Conservation (phyloP, 2,329 filamentous ascomycete species). For the Botrytis medusae region DNA sequence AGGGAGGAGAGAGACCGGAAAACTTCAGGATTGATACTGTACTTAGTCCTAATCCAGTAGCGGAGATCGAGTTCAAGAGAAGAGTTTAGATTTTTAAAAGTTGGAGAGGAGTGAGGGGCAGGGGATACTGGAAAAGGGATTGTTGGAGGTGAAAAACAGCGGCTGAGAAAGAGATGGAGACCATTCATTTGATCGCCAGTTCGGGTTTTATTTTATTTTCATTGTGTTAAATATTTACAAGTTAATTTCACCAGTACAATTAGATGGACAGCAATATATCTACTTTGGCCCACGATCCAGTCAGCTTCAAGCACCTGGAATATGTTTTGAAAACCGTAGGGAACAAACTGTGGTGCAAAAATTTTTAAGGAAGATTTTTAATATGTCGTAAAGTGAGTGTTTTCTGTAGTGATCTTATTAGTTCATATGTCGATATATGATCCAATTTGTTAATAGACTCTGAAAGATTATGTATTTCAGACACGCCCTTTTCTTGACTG, state of each 20-base stretch:
- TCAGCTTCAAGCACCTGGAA: too few species aligned
- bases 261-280: not conserved
- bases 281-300: not conserved
- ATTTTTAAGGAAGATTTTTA: too few species aligned
- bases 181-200: not conserved
- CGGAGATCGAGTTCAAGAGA: conserved; percentile 3
- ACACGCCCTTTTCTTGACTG: too few species aligned
- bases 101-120: not conserved
- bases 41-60: not conserved
- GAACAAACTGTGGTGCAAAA: too few species aligned
- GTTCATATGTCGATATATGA: too few species aligned
- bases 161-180: not conserved
- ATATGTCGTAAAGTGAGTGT: too few species aligned
- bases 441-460: too few species aligned
- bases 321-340: too few species aligned
- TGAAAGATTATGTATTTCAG: too few species aligned
- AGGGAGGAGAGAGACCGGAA: not conserved
- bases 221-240: not conserved
- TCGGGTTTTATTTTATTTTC: not conserved
- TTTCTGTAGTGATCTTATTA: too few species aligned
- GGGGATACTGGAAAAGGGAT: not conserved
- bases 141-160: not conserved
- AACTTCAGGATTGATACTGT: not conserved
- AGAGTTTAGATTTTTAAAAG: not conserved
- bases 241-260: not conserved